phyloP scores from a whole-genome alignment of 2,329 filamentous ascomycete species.

The Aspergillus sp. region DNA sequence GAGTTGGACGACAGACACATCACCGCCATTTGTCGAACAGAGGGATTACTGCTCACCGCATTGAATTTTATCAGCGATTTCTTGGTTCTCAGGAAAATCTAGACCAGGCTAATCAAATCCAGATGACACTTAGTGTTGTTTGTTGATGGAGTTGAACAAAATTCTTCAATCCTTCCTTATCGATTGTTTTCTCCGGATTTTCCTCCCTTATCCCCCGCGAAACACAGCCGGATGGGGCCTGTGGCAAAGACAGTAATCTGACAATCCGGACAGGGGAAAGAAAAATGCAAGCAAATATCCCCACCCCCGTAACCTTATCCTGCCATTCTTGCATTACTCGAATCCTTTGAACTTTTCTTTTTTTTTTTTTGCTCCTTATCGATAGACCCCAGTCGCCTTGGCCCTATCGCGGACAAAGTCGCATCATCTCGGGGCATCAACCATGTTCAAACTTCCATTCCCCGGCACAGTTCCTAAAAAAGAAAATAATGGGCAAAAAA shows the following conservation, averaged over 20 bases:
- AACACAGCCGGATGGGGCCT: constrained; percentile 16
- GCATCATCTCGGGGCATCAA: not conserved
- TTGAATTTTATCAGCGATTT: not conserved
- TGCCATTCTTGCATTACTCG: not conserved
- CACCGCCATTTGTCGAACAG: constrained; percentile 17
- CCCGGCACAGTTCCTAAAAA: not conserved
- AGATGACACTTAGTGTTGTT: not conserved
- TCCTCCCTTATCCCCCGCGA: constrained; percentile 28
- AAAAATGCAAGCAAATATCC: not conserved
- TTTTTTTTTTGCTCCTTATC: not conserved
- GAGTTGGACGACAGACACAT: constrained; percentile 13
- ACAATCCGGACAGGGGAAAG: constrained; percentile 1
- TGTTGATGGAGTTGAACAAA: constrained; percentile 17
- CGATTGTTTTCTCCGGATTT: constrained; percentile 18
- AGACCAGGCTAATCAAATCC: not conserved
- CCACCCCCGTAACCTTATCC: constrained; percentile 6
- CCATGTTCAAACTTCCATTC: not conserved
- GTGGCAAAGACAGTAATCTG: constrained; percentile 9
- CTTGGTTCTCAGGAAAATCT: not conserved
- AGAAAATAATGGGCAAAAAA: not conserved
- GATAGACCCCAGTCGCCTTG: not conserved
- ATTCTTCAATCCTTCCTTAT: not conserved
- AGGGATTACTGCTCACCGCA: constrained; percentile 13
- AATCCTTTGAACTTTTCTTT: not conserved
- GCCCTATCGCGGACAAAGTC: too few relatives aligned